These are phyloP conservation scores for Limnomonas spitsbergensis DNA, from an alignment of 139 green algal genomes.

Conservation along the genomic window DNA sequence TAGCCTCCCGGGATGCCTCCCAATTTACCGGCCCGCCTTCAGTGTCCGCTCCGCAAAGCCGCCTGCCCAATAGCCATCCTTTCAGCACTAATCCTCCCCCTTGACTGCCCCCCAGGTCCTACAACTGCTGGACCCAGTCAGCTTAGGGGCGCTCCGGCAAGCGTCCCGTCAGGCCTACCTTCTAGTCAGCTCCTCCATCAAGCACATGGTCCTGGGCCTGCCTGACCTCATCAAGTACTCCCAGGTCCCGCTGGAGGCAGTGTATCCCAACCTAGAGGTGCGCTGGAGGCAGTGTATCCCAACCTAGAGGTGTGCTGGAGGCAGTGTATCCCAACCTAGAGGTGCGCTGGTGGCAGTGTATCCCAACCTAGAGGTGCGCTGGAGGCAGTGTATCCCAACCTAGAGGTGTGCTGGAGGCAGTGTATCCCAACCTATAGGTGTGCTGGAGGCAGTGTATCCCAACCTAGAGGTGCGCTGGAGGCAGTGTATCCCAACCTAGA, in stretches of 20 bases:
- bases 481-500: no score
- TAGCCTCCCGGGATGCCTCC: neutral
- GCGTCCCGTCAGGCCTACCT: conserved; percentile 6
- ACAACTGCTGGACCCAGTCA: neutral
- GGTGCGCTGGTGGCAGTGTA: no score
- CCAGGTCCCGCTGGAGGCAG: neutral
- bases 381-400: no score
- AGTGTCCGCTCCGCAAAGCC: neutral
- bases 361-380: no score
- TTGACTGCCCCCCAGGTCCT: neutral
- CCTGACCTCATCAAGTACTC: neutral
- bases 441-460: no score
- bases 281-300: no score
- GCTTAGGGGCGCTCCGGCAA: neutral
- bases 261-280: conserved; percentile 11
- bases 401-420: no score
- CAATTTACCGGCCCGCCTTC: neutral
- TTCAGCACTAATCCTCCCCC: neutral
- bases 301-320: no score
- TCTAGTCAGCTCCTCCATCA: neutral
- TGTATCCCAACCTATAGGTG: no score
- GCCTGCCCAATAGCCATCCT: neutral
- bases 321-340: no score
- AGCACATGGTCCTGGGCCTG: neutral
- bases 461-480: no score